phyloP scores from a whole-genome alignment of 2,329 filamentous ascomycete species.

The Fusarium tjaetaba region DNA sequence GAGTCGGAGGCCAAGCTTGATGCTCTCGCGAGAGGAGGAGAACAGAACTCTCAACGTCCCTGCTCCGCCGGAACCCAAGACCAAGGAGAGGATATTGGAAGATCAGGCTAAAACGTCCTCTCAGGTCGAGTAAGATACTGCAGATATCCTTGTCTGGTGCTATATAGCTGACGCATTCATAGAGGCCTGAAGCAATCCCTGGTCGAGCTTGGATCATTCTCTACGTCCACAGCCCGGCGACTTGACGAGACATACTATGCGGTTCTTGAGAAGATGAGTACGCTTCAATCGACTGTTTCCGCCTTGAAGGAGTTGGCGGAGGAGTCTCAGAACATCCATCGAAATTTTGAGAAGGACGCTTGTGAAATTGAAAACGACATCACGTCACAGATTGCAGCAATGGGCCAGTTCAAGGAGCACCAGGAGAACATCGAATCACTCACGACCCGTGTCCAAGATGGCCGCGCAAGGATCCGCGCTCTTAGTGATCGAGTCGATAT shows the following conservation, averaged over 20 bases:
- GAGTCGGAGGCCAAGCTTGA: constrained; percentile 56
- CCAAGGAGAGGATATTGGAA: constrained; percentile 51
- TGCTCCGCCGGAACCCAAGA: constrained; percentile 34
- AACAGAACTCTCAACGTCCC: constrained; percentile 21
- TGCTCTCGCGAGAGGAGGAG: constrained; percentile 47
- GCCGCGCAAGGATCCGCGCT: constrained; percentile 66
- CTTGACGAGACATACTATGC: constrained; percentile 81
- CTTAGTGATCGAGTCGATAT: constrained; percentile 72
- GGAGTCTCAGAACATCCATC: constrained; percentile 66
- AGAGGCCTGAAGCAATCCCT: constrained; percentile 63
- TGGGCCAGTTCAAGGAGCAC: constrained; percentile 72
- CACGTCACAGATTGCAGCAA: constrained; percentile 65
- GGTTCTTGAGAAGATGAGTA: constrained; percentile 73
- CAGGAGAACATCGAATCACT: constrained; percentile 70
- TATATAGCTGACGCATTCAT: constrained; percentile 34
- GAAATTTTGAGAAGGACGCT: constrained; percentile 68
- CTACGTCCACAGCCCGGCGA: constrained; percentile 69
- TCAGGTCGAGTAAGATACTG: constrained; percentile 46
- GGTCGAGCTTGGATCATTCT: constrained; percentile 65
- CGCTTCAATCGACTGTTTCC: constrained; percentile 71
- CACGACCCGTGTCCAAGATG: constrained; percentile 68
- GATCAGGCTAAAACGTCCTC: constrained; percentile 49
- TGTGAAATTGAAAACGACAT: constrained; percentile 69
- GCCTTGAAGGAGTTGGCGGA: constrained; percentile 74
- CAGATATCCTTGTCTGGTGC: neutral